Conservation (phyloP, 1,284 basidiomycete genomes). For the Tilletia caries region DNA sequence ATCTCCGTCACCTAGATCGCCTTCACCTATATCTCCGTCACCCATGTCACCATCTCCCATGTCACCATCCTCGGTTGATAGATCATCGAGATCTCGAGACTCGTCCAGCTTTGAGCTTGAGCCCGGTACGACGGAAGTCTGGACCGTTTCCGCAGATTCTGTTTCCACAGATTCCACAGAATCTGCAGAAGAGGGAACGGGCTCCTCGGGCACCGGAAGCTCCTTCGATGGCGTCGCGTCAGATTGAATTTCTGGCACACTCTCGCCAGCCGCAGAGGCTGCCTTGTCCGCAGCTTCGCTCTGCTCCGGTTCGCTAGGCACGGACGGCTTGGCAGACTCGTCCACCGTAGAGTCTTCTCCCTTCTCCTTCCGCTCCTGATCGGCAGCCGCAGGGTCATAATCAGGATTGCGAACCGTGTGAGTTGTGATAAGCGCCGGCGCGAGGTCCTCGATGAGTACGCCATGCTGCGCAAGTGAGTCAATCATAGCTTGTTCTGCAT, state of each 20-base stretch:
- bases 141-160: too few relatives aligned
- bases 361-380: neutral
- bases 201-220: neutral
- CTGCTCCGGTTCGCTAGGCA: too few relatives aligned
- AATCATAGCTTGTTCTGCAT: constrained; percentile 49
- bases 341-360: too few relatives aligned
- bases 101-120: too few relatives aligned
- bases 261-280: too few relatives aligned
- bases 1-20: too few relatives aligned
- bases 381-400: constrained; percentile 35
- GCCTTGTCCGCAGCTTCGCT: neutral
- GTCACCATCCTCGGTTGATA: neutral
- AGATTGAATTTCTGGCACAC: constrained; percentile 1
- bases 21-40: neutral
- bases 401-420: constrained; percentile 50
- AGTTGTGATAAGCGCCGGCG: constrained; percentile 48
- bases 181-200: neutral
- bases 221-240: neutral
- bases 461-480: constrained; percentile 50
- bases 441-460: constrained; percentile 46
- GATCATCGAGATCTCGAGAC: too few relatives aligned
- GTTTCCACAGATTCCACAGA: too few relatives aligned
- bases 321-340: too few relatives aligned
- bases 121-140: too few relatives aligned
- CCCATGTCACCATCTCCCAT: neutral